Conservation (phyloP, 352 stramenopile genomes). For the Phytophthora ohioensis region DNA sequence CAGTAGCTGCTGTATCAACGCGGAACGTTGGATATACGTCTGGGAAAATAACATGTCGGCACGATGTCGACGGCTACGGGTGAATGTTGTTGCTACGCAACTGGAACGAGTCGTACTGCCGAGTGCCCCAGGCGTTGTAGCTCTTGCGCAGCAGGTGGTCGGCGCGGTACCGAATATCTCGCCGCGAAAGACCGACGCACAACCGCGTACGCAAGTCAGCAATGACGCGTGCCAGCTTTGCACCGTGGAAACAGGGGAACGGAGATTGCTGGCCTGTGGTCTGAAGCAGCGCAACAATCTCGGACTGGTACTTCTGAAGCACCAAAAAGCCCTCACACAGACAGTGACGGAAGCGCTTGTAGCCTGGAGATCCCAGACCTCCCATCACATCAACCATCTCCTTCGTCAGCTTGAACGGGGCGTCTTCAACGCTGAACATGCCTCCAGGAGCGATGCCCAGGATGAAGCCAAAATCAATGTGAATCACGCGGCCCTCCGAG, state of each 20-base stretch:
- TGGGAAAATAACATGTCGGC: constrained; percentile 23
- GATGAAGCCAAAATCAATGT: constrained; percentile 99
- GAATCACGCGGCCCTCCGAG: constrained; percentile 95
- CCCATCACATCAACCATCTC: constrained; percentile 98
- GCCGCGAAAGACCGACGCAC: constrained; percentile 72
- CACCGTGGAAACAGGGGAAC: constrained; percentile 94
- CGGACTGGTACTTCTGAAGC: constrained; percentile 93
- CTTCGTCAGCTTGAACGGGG: constrained; percentile 98
- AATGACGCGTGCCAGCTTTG: constrained; percentile 68
- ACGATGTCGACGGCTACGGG: constrained; percentile 44
- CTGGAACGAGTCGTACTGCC: constrained; percentile 93
- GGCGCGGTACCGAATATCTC: constrained; percentile 74
- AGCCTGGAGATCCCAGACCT: constrained; percentile 85
- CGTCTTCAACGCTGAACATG: constrained; percentile 97
- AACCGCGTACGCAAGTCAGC: constrained; percentile 72
- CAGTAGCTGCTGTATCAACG: constrained; percentile 21
- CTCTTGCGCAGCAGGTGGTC: constrained; percentile 88
- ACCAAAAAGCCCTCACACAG: constrained; percentile 95
- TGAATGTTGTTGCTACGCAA: constrained; percentile 92
- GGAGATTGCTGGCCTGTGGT: constrained; percentile 95
- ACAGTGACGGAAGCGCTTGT: constrained; percentile 92
- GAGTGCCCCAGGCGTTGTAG: constrained; percentile 90
- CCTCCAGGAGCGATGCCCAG: constrained; percentile 97
- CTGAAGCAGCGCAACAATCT: constrained; percentile 95
- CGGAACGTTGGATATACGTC: constrained; percentile 23